These are phyloP conservation scores for Catenaria anguillulae DNA, from an alignment of 371 early-diverging fungal genomes.

Conservation along the genomic window DNA sequence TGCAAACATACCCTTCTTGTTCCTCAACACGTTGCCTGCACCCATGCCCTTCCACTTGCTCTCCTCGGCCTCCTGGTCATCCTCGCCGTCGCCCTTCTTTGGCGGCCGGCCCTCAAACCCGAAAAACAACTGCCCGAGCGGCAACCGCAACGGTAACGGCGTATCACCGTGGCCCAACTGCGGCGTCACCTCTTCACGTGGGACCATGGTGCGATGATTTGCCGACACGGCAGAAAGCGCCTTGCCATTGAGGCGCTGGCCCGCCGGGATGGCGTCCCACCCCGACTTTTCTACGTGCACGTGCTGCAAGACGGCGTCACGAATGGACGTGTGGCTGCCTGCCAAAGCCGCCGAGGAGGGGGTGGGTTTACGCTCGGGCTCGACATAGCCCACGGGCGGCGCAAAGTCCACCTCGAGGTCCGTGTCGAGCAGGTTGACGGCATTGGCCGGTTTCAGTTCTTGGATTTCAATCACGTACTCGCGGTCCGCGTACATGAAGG, in stretches of 20 bases:
- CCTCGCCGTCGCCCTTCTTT: not conserved
- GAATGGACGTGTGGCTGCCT: not conserved
- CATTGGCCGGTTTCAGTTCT: conserved; percentile 78
- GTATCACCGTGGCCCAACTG: conserved; percentile 17
- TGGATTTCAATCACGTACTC: conserved; percentile 80
- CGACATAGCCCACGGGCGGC: conserved; percentile 93
- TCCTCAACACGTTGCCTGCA: conserved; percentile 15
- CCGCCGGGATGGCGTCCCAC: not conserved
- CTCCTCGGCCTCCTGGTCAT: not conserved
- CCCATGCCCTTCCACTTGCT: conserved; percentile 13
- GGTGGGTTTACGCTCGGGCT: conserved; percentile 40
- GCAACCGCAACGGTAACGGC: conserved; percentile 68
- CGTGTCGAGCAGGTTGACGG: conserved; percentile 94
- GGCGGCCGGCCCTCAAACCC: conserved; percentile 37
- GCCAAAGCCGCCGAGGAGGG: not conserved
- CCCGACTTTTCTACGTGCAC: not conserved
- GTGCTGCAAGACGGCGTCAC: not conserved
- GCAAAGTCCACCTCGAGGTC: conserved; percentile 98
- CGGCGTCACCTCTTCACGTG: conserved; percentile 3
- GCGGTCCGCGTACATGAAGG: conserved; percentile 81
- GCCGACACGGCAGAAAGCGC: not conserved
- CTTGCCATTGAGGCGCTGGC: not conserved
- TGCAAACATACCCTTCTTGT: not conserved
- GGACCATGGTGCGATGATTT: not conserved
- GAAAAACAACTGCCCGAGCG: conserved; percentile 80